Base-by-base conservation (phyloP, 2,329 filamentous ascomycete species). In the Fusarium paranaense region DNA sequence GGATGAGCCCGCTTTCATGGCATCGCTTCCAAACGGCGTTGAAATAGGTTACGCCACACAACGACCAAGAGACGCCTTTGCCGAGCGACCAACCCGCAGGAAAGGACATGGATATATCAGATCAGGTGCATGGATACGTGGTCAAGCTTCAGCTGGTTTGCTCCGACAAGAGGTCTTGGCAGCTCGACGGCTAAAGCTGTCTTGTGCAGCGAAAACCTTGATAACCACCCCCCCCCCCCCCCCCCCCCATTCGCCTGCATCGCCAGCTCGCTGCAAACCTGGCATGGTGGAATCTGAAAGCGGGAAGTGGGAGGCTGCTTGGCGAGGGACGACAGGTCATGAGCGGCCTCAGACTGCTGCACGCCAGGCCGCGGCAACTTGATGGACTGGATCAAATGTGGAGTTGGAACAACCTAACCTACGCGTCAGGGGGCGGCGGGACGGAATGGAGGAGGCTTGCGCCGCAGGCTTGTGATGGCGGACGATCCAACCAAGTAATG, bases 341-440 rank as follows among this genome's bases (percentile, higher is more conserved):
- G 58, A 71, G 30, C 16, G 58, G 27, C 56, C 50, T 54, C 50
- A 54, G 27, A 54, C 50, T 33, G 27, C 50, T 54, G 50, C 50
- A 54, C 42, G 72, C 66, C 69, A 64, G 62, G 72, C 66, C 33
- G 50, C 50, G 50, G 61, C 67, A 58, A 2, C 35, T 62, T n/a
- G 32, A 58, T 69, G 64, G 45, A 42, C 58, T 71, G 71, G 73
- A 66, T 50, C 45, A 27, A 50, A 13, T 54, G 50, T 54, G 50
- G 50, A 54, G 50, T 54, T 54, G 18, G 67, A 68, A 59, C 61
- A 50, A 63, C 47, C 18, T 52, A 50, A 50, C 45, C 47, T 70
- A 78, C 74, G 76, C 76, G 76, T 76, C 74, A 73, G 73, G 69
- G 67, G 66, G 67, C 62, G 66, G 62, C 40, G 60, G 56, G 40